These are phyloP conservation scores for Termitomyces sp. DNA, from an alignment of 768 basidiomycete genomes.

Conservation along the genomic window DNA sequence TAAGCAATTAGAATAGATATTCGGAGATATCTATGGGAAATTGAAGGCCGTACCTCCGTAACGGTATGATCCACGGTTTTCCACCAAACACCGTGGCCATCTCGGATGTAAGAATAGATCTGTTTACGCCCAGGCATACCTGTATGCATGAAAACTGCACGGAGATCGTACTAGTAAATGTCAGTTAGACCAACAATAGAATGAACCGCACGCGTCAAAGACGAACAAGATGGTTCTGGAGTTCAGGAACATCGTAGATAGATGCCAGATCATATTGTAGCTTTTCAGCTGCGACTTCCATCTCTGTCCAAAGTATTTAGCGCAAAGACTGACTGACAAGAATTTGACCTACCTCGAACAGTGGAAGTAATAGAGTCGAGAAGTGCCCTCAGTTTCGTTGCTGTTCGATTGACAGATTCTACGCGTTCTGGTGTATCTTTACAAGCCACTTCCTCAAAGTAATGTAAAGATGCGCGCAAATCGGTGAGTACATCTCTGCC, in stretches of 20 bases:
- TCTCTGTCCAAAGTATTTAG: conserved; percentile 30
- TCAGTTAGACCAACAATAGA: neutral
- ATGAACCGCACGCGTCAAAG: neutral
- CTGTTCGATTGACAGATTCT: conserved; percentile 35
- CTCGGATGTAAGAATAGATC: conserved; percentile 72
- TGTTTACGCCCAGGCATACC: conserved; percentile 75
- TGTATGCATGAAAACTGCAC: conserved; percentile 72
- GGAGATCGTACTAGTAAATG: conserved; percentile 64
- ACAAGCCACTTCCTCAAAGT: conserved; percentile 65
- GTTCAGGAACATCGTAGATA: conserved; percentile 58
- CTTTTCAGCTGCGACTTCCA: conserved; percentile 42
- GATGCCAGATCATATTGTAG: conserved; percentile 39
- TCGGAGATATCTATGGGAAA: neutral
- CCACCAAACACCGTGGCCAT: conserved; percentile 67
- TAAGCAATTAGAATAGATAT: neutral
- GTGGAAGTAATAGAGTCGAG: conserved; percentile 47
- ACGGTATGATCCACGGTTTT: conserved; percentile 70
- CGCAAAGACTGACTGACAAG: neutral
- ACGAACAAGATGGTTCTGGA: conserved; percentile 56
- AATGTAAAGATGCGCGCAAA: conserved; percentile 57
- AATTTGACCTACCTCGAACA: conserved; percentile 40
- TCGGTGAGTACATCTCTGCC: conserved; percentile 55
- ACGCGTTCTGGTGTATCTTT: conserved; percentile 44
- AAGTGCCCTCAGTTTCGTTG: conserved; percentile 46
- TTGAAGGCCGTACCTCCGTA: conserved; percentile 43